phyloP scores from a whole-genome alignment of 768 basidiomycete genomes.

The Pleurotus platypus region DNA sequence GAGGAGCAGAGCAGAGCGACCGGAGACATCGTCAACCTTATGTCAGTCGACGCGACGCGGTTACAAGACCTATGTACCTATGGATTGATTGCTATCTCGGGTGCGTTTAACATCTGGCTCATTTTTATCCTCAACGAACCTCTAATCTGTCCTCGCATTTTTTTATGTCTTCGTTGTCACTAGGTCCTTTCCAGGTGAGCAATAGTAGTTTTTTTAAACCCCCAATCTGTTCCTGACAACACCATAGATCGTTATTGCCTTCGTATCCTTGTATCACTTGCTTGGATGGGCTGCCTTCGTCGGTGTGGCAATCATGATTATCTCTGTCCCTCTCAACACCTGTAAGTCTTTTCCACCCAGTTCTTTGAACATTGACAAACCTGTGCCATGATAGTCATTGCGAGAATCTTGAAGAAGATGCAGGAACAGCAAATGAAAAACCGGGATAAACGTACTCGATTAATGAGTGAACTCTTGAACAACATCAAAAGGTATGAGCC shows the following conservation, averaged over 20 bases:
- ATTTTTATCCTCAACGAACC: neutral
- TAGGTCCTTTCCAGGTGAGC: slow-evolving; percentile 13
- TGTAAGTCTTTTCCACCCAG: slow-evolving; percentile 21
- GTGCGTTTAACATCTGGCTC: slow-evolving; percentile 13
- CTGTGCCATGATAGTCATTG: slow-evolving; percentile 40
- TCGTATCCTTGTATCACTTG: slow-evolving; percentile 84
- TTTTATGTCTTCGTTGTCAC: neutral
- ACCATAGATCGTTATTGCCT: slow-evolving; percentile 75
- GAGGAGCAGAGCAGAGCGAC: slow-evolving; percentile 75
- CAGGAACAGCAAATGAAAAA: slow-evolving; percentile 93
- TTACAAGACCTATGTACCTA: slow-evolving; percentile 81
- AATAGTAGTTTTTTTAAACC: neutral
- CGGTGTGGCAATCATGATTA: slow-evolving; percentile 85
- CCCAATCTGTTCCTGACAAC: neutral
- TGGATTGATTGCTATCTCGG: slow-evolving; percentile 84
- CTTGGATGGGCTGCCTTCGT: slow-evolving; percentile 91
- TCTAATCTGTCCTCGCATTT: neutral
- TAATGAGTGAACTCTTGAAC: slow-evolving; percentile 91
- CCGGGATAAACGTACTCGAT: slow-evolving; percentile 74
- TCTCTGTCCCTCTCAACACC: slow-evolving; percentile 75
- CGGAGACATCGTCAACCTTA: slow-evolving; percentile 93
- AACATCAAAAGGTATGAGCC: slow-evolving; percentile 76
- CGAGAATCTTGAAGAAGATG: slow-evolving; percentile 65
- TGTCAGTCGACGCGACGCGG: slow-evolving; percentile 82
- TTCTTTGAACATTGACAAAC: slow-evolving; percentile 4